Conservation (phyloP, 331 rosid species). For the Rosa hybrid region DNA sequence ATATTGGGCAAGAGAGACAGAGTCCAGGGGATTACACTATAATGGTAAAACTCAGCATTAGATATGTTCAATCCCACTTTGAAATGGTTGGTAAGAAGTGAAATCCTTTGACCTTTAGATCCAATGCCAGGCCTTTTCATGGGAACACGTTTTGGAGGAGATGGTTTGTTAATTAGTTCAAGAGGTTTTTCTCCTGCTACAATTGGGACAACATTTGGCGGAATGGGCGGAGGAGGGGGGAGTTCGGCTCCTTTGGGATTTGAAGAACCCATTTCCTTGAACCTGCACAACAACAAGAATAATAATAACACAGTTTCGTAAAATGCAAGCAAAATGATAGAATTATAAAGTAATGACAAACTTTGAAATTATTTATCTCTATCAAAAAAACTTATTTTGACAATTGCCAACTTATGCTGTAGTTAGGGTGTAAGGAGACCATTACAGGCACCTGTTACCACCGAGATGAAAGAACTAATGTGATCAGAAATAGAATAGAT, state of each 20-base stretch:
- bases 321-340: neutral
- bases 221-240: conserved; percentile 79
- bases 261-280: conserved; percentile 8
- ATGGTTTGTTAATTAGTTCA: conserved; percentile 30
- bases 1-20: neutral
- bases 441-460: neutral
- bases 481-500: neutral
- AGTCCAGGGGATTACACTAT: conserved; percentile 33
- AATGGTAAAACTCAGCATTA: conserved; percentile 61
- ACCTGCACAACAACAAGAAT: neutral
- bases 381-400: neutral
- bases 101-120: conserved; percentile 50
- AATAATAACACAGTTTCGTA: neutral
- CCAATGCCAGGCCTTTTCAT: conserved; percentile 62
- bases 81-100: conserved; percentile 70
- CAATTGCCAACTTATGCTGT: neutral
- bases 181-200: conserved; percentile 36
- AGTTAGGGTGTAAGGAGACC: neutral
- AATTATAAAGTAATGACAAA: neutral
- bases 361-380: neutral
- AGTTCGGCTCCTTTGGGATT: neutral
- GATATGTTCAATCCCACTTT: conserved; percentile 54
- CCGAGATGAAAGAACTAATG: neutral
- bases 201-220: conserved; percentile 54
- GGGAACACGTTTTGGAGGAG: conserved; percentile 50